Conservation (phyloP, 768 basidiomycete genomes). For the Aureoboletus auriporus region DNA sequence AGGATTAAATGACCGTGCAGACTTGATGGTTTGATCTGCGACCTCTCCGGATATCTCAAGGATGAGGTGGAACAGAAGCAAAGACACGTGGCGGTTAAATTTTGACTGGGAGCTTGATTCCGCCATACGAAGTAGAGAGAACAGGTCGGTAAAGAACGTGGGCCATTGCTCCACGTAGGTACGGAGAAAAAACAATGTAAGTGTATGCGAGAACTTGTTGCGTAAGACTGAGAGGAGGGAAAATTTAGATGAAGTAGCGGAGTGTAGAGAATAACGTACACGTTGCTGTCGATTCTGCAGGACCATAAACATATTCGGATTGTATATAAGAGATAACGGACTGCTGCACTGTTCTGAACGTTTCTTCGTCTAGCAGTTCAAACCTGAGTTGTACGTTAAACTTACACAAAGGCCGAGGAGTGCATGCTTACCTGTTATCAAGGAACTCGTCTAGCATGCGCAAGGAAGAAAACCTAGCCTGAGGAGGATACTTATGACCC, state of each 20-base stretch:
- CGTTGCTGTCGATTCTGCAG: conserved; percentile 74
- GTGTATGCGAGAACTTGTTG: conserved; percentile 92
- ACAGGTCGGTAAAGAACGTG: conserved; percentile 75
- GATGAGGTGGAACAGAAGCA: conserved; percentile 88
- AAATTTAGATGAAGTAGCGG: conserved; percentile 1
- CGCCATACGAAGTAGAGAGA: conserved; percentile 64
- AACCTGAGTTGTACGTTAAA: conserved; percentile 38
- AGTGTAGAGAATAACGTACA: conserved; percentile 55
- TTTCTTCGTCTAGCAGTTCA: conserved; percentile 63
- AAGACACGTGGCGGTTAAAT: conserved; percentile 80
- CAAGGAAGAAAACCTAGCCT: conserved; percentile 78
- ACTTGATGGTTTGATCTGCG: conserved; percentile 91
- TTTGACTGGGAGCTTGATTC: conserved; percentile 52
- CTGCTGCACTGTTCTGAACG: conserved; percentile 70
- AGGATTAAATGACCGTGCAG: conserved; percentile 69
- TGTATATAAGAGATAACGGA: conserved; percentile 79
- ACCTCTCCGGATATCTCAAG: conserved; percentile 96
- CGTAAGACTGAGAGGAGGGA: conserved; percentile 60
- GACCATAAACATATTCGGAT: conserved; percentile 82
- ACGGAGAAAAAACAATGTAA: conserved; percentile 85
- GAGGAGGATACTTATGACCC: conserved; percentile 57
- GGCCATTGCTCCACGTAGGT: conserved; percentile 86
- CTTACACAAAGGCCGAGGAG: not conserved
- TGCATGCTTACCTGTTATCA: conserved; percentile 65
- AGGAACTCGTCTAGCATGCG: conserved; percentile 79